These are phyloP conservation scores for Suhomyces choctaworum DNA, from an alignment of 1,139 yeast genomes.

Conservation along the genomic window DNA sequence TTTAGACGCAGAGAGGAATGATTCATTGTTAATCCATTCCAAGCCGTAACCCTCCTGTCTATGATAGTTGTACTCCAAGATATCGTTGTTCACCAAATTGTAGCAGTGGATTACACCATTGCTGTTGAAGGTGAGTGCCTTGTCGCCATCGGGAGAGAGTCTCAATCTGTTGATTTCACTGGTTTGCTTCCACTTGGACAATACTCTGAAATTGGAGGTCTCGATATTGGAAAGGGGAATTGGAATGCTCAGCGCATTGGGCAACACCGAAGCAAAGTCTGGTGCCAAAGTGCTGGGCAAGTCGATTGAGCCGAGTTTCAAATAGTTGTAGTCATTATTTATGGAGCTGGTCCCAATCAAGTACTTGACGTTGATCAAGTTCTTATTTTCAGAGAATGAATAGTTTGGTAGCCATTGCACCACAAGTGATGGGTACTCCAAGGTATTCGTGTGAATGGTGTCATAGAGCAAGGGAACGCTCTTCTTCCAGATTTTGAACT, in stretches of 20 bases:
- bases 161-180: conserved; percentile 53
- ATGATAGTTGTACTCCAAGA: conserved; percentile 56
- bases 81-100: conserved; percentile 26
- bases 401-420: conserved; percentile 50
- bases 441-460: conserved; percentile 66
- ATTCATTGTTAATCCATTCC: conserved; percentile 56
- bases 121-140: conserved; percentile 52
- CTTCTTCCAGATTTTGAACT: conserved; percentile 93
- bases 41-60: conserved; percentile 67
- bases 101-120: conserved; percentile 45
- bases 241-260: conserved; percentile 24
- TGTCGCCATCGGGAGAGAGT: conserved; percentile 36
- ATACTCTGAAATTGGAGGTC: conserved; percentile 34
- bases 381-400: conserved; percentile 29
- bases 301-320: conserved; percentile 47
- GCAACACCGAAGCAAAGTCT: conserved; percentile 25
- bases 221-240: conserved; percentile 26
- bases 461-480: conserved; percentile 89
- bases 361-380: conserved; percentile 41
- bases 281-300: conserved; percentile 54
- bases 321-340: conserved; percentile 38
- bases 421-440: conserved; percentile 60
- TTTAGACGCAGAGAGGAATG: conserved; percentile 64
- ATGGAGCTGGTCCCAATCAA: conserved; percentile 50
- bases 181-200: conserved; percentile 52